phyloP scores from a whole-genome alignment of 2,329 filamentous ascomycete species.

The Colletotrichum sp. region DNA sequence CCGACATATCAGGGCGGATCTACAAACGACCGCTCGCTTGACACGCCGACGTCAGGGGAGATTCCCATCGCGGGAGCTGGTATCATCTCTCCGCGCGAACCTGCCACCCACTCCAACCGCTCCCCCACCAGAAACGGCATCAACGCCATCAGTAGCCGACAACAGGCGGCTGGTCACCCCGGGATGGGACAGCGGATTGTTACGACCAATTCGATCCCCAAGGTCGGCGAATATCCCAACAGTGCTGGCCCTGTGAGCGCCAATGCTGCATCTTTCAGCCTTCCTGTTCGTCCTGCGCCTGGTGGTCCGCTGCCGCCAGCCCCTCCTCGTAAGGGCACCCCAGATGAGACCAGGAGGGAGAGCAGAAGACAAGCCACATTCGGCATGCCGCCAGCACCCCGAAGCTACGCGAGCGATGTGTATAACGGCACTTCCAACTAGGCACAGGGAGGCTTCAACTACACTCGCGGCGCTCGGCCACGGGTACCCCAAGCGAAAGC shows the following conservation, averaged over 20 bases:
- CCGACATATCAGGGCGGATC: slow-evolving; percentile 50
- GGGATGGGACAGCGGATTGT: slow-evolving; percentile 58
- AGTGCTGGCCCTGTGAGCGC: slow-evolving; percentile 45
- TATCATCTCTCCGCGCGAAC: slow-evolving; percentile 60
- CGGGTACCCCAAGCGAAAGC: background rate
- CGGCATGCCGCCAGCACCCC: slow-evolving; percentile 50
- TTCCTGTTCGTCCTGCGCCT: slow-evolving; percentile 70
- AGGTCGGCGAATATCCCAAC: slow-evolving; percentile 44
- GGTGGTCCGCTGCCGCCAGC: slow-evolving; percentile 65
- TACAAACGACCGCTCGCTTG: slow-evolving; percentile 51
- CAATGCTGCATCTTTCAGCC: slow-evolving; percentile 58
- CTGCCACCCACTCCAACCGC: slow-evolving; percentile 49
- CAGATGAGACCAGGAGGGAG: slow-evolving; percentile 58
- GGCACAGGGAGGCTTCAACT: slow-evolving; percentile 7
- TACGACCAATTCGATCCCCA: slow-evolving; percentile 59
- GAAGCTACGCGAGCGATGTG: slow-evolving; percentile 25
- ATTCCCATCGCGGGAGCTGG: slow-evolving; percentile 68
- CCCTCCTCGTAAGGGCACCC: slow-evolving; percentile 61
- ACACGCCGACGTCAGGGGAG: slow-evolving; percentile 74
- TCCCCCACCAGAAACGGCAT: slow-evolving; percentile 58
- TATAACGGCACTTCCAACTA: slow-evolving; percentile 23
- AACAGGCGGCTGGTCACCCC: slow-evolving; percentile 46
- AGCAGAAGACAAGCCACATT: slow-evolving; percentile 60
- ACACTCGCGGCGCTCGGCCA: background rate
- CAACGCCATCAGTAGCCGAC: slow-evolving; percentile 47